A percentile compares a stretch with the other conserved stretches of the same genome.
Conservation (phyloP, 2,329 filamentous ascomycete genomes). For the Stenocarpella maydis region DNA sequence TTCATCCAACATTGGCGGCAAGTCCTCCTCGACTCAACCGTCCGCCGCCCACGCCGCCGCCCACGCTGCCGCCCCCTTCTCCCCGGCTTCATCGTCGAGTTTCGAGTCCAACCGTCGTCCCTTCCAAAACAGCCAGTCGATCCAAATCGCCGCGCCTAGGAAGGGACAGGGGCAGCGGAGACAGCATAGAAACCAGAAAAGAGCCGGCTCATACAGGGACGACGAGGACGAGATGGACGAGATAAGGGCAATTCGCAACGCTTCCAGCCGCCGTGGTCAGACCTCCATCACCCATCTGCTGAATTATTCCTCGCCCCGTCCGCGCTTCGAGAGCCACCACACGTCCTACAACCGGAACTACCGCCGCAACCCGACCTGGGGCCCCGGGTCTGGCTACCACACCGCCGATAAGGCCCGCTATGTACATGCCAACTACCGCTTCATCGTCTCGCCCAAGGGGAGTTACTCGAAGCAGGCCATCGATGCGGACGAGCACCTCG, state of each 20-base stretch:
- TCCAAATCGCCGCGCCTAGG: constrained; percentile 61
- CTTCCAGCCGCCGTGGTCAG: constrained; percentile 82
- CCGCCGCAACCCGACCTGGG: constrained; percentile 81
- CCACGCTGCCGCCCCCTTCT: constrained; percentile 51
- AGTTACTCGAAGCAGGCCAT: constrained; percentile 82
- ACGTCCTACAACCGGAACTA: constrained; percentile 62
- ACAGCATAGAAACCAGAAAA: constrained; percentile 84
- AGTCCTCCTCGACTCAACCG: constrained; percentile 56
- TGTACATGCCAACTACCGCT: constrained; percentile 96
- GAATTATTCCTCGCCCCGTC: constrained; percentile 85
- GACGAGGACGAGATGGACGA: constrained; percentile 92
- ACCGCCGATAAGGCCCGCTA: constrained; percentile 89
- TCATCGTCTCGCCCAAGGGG: constrained; percentile 85
- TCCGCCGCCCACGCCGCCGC: constrained; percentile 52
- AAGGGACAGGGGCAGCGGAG: constrained; percentile 80
- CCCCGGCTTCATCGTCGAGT: constrained; percentile 53
- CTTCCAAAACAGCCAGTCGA: constrained; percentile 47
- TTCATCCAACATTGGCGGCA: constrained; percentile 53
- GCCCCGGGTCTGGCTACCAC: constrained; percentile 88
- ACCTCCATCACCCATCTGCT: constrained; percentile 97
- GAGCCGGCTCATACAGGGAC: constrained; percentile 64
- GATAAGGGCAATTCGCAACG: constrained; percentile 66
- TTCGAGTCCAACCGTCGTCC: constrained; percentile 62
- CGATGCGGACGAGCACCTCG: constrained; percentile 87
- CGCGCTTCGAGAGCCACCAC: constrained; percentile 65